phyloP scores from a whole-genome alignment of 1,284 basidiomycete species.

The Rhizoctonia solani region DNA sequence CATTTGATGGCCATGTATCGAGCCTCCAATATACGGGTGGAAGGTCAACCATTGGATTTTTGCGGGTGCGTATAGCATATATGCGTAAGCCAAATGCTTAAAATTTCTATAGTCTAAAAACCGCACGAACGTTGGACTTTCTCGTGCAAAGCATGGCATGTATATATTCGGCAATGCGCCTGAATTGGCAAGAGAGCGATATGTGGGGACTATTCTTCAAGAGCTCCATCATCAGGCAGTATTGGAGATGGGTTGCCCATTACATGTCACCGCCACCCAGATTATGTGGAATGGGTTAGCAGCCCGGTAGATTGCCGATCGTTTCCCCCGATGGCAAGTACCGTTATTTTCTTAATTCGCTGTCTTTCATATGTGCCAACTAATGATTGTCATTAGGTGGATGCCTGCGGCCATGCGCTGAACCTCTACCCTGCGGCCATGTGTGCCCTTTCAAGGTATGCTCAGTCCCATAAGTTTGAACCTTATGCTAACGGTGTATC shows the following conservation, averaged over 20 bases:
- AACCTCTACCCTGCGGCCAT: slow-evolving; percentile 70
- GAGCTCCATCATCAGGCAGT: slow-evolving; percentile 55
- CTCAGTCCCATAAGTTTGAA: too few relatives aligned
- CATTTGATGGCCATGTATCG: slow-evolving; percentile 12
- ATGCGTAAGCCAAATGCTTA: slow-evolving; percentile 32
- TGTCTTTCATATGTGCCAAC: neutral
- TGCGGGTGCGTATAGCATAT: slow-evolving; percentile 53
- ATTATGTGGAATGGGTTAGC: slow-evolving; percentile 50
- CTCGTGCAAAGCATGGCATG: slow-evolving; percentile 70
- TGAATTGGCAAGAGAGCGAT: slow-evolving; percentile 52
- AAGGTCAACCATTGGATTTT: slow-evolving; percentile 64
- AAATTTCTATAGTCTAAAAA: slow-evolving; percentile 41
- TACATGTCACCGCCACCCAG: slow-evolving; percentile 61
- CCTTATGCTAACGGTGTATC: neutral
- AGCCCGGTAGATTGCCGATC: slow-evolving; percentile 57
- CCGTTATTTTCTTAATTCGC: neutral
- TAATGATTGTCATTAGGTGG: slow-evolving; percentile 54
- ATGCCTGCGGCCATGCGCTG: slow-evolving; percentile 61
- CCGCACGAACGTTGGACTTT: slow-evolving; percentile 64
- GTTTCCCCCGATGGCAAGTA: slow-evolving; percentile 61
- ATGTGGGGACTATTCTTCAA: slow-evolving; percentile 68
- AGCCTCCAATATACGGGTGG: slow-evolving; percentile 37
- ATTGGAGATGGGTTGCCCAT: slow-evolving; percentile 62
- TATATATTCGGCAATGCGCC: slow-evolving; percentile 70
- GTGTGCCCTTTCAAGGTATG: slow-evolving; percentile 66